These are phyloP conservation scores for Yarrowia porcina DNA, from an alignment of 805 yeast species.

Conservation along the genomic window DNA sequence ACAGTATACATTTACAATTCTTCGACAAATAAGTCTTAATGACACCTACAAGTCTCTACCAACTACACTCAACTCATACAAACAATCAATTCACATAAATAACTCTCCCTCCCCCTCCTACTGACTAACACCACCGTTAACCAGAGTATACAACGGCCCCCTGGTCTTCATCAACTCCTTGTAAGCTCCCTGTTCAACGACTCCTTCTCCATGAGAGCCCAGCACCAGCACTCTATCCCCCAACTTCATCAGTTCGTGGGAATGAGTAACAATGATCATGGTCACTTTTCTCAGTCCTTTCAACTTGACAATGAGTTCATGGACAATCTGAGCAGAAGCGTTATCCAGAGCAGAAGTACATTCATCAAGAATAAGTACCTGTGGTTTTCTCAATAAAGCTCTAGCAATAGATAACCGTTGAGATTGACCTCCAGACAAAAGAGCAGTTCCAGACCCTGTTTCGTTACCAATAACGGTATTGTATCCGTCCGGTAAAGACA, in stretches of 20 bases:
- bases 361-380: constrained; percentile 71
- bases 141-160: neutral
- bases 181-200: constrained; percentile 8
- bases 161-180: neutral
- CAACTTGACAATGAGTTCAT: constrained; percentile 46
- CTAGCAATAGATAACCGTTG: constrained; percentile 84
- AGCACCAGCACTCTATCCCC: constrained; percentile 48
- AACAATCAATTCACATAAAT: too few species aligned
- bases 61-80: too few species aligned
- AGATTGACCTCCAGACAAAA: constrained; percentile 86
- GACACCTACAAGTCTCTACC: too few species aligned
- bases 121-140: constrained; percentile 1
- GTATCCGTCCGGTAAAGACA: constrained; percentile 54
- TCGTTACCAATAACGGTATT: constrained; percentile 56
- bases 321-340: constrained; percentile 51
- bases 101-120: too few species aligned
- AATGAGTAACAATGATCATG: constrained; percentile 71
- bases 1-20: too few species aligned
- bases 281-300: constrained; percentile 42
- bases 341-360: constrained; percentile 85
- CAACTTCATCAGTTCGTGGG: constrained; percentile 57
- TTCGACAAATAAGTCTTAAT: too few species aligned
- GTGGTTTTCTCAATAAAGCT: constrained; percentile 67
- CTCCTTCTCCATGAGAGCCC: constrained; percentile 1
- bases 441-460: constrained; percentile 36